These are phyloP conservation scores for Groenewaldozyma auringiensis DNA, from an alignment of 1,139 yeast genomes.

Conservation along the genomic window DNA sequence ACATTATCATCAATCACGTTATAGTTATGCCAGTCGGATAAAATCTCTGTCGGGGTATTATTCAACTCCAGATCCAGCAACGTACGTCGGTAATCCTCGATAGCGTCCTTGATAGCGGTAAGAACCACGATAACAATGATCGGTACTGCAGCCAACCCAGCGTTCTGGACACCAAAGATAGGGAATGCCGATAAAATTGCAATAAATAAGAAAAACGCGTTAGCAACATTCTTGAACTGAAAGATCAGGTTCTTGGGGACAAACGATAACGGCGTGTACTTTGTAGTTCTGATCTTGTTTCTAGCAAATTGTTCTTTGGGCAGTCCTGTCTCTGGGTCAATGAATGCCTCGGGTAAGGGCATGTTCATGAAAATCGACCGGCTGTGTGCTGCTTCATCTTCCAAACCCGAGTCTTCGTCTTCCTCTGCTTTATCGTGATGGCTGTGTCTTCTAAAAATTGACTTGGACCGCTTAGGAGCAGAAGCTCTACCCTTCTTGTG, in stretches of 20 bases:
- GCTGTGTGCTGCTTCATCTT: conserved; percentile 1
- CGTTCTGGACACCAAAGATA: conserved; percentile 84
- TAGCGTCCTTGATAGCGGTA: conserved; percentile 87
- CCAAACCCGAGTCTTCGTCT: conserved; percentile 5
- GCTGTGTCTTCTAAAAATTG: conserved; percentile 16
- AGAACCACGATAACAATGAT: conserved; percentile 82
- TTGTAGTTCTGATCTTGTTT: conserved; percentile 92
- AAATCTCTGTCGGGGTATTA: conserved; percentile 73
- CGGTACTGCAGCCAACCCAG: conserved; percentile 89
- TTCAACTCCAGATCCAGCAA: conserved; percentile 75
- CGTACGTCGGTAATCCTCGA: conserved; percentile 87
- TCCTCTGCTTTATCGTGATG: conserved; percentile 7
- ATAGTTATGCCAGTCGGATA: conserved; percentile 61
- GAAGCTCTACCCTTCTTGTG: conserved; percentile 62
- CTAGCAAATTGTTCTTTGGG: conserved; percentile 59
- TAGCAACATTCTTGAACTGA: conserved; percentile 88
- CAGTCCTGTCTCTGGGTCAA: conserved; percentile 51
- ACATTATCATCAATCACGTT: conserved; percentile 68
- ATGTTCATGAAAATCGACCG: conserved; percentile 48
- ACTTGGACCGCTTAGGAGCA: conserved; percentile 24
- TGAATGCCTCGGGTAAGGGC: conserved; percentile 54
- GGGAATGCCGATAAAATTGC: conserved; percentile 75
- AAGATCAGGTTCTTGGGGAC: conserved; percentile 72
- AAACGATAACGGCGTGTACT: conserved; percentile 84
- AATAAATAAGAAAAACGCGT: conserved; percentile 72